Evolutionary conservation across 192 early-diverging fungal species (phyloP), one percentile per base, ranked within the genome.

Genomic region (Mortierella claussenii): DNA sequence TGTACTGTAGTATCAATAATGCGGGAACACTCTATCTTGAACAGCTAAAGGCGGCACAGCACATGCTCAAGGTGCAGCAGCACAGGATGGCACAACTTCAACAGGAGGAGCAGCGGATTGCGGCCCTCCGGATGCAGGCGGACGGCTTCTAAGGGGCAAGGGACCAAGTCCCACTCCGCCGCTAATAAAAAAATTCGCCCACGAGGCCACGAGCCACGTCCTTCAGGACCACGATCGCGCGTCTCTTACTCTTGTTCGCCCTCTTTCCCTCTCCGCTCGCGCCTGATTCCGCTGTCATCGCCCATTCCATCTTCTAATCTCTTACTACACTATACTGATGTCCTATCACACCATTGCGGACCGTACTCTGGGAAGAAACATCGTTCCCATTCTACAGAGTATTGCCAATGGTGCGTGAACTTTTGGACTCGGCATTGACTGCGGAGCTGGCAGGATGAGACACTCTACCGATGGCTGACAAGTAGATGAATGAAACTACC

Each of bases 31-130:
- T 75, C 6, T 76, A 76, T 18, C 51, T 52, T 13, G 65, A 67
- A 13, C 73, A 76, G 32, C 34, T 76, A 17, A 26, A 55, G 21
- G 32, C 53, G 6, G 73, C 65, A 11, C 64, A 76, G 26, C 49
- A 66, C 7, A 55, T 76, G 52, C 64, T 76, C 15, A 66, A 61
- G 32, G 47, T 56, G 12, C 73, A 76, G 34, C 58, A 67, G 26
- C 58, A 76, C 27, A 57, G 73, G 46, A 55, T 76, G 59, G 64
- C 63, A 18, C 58, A 76, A 24, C 52, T 76, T 1, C 73, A 62
- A 18, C 9, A 44, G 47, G 64, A 67, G 23, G 73, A 67, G 37
- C 58, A 62, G 31, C 51, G 53, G 4, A 52, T 76, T 27, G 65
- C 58, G 3, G 43, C 48, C 12, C 49, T 66, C 40, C 63, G 73